Conservation (phyloP, 805 yeast genomes). For the Suhomyces tanzawaensis region DNA sequence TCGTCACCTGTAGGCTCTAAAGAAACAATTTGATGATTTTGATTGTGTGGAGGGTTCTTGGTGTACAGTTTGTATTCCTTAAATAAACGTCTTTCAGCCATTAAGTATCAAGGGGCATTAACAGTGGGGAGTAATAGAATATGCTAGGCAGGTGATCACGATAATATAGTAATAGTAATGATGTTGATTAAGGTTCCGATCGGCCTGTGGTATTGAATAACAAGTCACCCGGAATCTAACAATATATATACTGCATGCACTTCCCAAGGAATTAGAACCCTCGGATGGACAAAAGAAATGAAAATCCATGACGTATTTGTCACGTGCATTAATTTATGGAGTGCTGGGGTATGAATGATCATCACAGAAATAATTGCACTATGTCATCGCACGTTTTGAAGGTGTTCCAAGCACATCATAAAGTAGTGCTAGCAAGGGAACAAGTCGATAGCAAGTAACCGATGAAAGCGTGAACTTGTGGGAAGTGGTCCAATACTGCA, state of each 20-base stretch:
- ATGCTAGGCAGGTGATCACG: neutral
- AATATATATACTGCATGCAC: neutral
- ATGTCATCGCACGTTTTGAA: too few species aligned
- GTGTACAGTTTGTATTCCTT: conserved; percentile 36
- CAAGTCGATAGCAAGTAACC: too few species aligned
- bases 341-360: too few species aligned
- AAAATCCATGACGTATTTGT: neutral
- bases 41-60: conserved; percentile 23
- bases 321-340: too few species aligned
- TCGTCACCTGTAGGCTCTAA: conserved; percentile 44
- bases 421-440: too few species aligned
- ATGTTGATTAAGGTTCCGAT: neutral
- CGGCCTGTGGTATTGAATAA: neutral
- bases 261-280: neutral
- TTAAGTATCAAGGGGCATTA: conserved; percentile 13
- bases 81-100: conserved; percentile 42
- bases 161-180: neutral
- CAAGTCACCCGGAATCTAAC: neutral
- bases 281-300: neutral
- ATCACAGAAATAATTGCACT: too few species aligned
- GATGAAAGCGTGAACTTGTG: too few species aligned
- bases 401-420: too few species aligned
- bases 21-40: conserved; percentile 37
- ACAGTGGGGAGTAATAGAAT: neutral
- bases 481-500: too few species aligned